Base-by-base conservation (phyloP, 208 protist species). In the Leishmania gerbilli region DNA sequence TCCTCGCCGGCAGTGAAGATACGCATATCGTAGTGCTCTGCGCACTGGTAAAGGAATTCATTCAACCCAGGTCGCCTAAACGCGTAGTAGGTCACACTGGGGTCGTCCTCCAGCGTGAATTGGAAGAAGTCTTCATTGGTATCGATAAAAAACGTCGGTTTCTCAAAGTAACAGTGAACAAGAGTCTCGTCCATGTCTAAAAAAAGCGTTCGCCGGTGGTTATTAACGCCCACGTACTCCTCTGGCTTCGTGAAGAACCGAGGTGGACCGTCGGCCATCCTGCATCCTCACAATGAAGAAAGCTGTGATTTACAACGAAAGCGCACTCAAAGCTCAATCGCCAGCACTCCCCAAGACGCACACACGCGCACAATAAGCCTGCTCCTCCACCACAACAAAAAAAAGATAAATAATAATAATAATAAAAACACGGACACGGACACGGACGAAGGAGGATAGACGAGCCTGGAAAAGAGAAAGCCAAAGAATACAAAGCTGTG, bases 161-260 rank as follows among this genome's bases (percentile, higher is more conserved):
- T 74, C 53, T 79, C 72, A 34, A 81, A 53, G 80, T 87, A 91
- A 19, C 88, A 92, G 68, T 92, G 88, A 13, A 96, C 87, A 77
- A 96, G 78, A 4, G 93, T 96, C 51, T 91, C 82, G 81, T 96
- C 93, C 71, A 96, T 79, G 79, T 96, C 93, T 76, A 96, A 65
- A 60, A 92, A 74, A 31, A 91, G 71, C 68, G 74, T 91, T 49
- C 88, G 89, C 77, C 72, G 71, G 56, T 76, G 62, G 27, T 76
- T 79, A 80, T 74, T 79, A 62, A 74, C 40, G 40, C 82, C 82
- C 34, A 85, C 82, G 67, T 85, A 85, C 75, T 85, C 82, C 40
- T 76, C 77, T 24, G 82, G 82, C 56, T 85, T 85, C 9, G 82
- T 85, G 64, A 85, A 85, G 47, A 81, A 85, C 37, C 77, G 82